phyloP scores from a whole-genome alignment of 768 basidiomycete species.

The Saitozyma podzolica region DNA sequence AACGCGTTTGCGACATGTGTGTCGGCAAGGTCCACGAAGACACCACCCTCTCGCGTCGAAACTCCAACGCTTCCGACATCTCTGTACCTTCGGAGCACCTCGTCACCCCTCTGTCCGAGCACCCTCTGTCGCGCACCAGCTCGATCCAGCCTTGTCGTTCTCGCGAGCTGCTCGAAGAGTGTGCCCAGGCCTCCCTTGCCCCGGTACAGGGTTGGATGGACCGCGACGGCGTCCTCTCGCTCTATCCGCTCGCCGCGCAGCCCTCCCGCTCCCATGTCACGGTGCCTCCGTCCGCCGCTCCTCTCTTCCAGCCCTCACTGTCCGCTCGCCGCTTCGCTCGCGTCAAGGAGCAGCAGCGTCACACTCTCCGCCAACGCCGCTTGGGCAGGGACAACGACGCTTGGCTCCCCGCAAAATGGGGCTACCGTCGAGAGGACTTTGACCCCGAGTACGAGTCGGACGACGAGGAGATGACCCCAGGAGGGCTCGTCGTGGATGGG shows the following conservation, averaged over 20 bases:
- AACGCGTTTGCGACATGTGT: slow-evolving; percentile 44
- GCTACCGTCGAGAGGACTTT: slow-evolving; percentile 28
- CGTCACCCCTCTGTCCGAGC: slow-evolving; percentile 23
- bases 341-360: slow-evolving; percentile 17
- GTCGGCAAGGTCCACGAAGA: slow-evolving; percentile 5
- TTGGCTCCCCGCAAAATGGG: slow-evolving; percentile 32
- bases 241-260: slow-evolving; percentile 43
- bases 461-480: slow-evolving; percentile 11
- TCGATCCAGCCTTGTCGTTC: background rate
- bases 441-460: slow-evolving; percentile 22
- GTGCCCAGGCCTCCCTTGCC: slow-evolving; percentile 18
- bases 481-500: slow-evolving; percentile 32
- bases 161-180: slow-evolving; percentile 7
- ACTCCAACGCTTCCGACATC: slow-evolving; percentile 9
- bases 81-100: slow-evolving; percentile 14
- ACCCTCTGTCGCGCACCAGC: slow-evolving; percentile 9
- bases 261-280: slow-evolving; percentile 18
- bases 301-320: slow-evolving; percentile 34
- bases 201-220: slow-evolving; percentile 47
- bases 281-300: slow-evolving; percentile 29
- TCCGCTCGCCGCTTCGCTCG: slow-evolving; percentile 21
- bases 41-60: background rate
- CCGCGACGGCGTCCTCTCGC: slow-evolving; percentile 38
- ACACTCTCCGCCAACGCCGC: slow-evolving; percentile 21
- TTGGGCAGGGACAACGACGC: slow-evolving; percentile 16